Conservation (phyloP, 2,329 filamentous ascomycete genomes). For the Xenoacremonium recifei region DNA sequence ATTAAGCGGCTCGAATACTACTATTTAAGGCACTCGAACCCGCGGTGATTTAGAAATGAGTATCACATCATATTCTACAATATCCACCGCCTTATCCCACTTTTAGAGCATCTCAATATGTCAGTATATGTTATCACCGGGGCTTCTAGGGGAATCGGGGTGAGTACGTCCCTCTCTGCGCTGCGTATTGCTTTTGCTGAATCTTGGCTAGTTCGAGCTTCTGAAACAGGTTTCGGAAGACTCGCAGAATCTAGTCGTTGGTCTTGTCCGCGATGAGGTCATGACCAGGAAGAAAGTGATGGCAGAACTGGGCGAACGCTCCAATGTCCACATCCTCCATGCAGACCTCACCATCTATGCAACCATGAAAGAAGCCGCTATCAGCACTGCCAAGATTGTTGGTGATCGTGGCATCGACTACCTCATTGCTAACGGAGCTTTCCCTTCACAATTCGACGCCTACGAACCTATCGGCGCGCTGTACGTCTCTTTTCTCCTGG, state of each 20-base stretch:
- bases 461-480: conserved; percentile 31
- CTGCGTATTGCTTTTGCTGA: background rate
- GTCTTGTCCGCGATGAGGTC: conserved; percentile 46
- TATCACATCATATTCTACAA: background rate
- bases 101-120: conserved; percentile 3
- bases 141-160: conserved; percentile 15
- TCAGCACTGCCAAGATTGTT: conserved; percentile 28
- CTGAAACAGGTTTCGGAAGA: conserved; percentile 44
- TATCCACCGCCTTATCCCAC: background rate
- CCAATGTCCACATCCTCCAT: conserved; percentile 46
- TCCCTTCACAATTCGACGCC: conserved; percentile 26
- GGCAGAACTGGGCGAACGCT: conserved; percentile 34
- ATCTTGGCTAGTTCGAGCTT: conserved; percentile 44
- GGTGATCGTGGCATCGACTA: conserved; percentile 42
- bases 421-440: conserved; percentile 49
- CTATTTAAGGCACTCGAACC: background rate
- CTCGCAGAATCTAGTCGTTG: conserved; percentile 43
- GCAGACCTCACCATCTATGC: conserved; percentile 42
- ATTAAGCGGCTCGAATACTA: background rate
- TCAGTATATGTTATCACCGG: conserved; percentile 18
- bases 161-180: conserved; percentile 2
- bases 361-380: conserved; percentile 32
- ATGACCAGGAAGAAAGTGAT: conserved; percentile 42
- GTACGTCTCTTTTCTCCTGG: background rate
- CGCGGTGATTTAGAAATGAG: background rate